Evolutionary conservation across 768 basidiomycete genomes (phyloP), one percentile per base, ranked within the genome.

Genomic region (Mycena sanguinolenta): DNA sequence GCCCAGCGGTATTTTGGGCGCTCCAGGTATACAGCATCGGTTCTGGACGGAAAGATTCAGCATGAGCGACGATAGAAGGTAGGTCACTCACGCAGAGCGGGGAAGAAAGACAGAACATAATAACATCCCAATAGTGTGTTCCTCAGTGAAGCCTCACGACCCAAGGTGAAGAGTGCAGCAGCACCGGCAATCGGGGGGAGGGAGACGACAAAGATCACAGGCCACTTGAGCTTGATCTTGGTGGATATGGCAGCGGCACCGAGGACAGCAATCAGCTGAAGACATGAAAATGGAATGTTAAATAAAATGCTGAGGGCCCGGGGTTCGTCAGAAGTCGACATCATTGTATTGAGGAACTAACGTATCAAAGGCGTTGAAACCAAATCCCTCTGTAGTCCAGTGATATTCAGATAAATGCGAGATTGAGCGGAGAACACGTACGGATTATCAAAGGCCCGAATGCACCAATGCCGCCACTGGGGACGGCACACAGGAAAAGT

Each of bases 391-490:
- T 78, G 66, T 50, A 7, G 44, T 8, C 8, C 21, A n/a, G 27
- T 55, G 14, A 58, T 21, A 59, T 32, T 34, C 27, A 27, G 32
- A 12, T 13, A 23, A 17, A 54, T 36, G 10, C 7, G 16, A 28
- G 14, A 7, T 54, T 61, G 17, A 17, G 46, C 17, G 46, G 46
- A 39, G 32, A 66, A 19, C 79, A 4, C 78, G 30, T 58, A 82
- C 82, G 69, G 84, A 85, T 82, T 65, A 86, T 84, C 39, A 86
- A 77, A 38, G 84, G 84, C 2, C 86, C 85, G 65, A 86, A 85
- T 17, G 82, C 78, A 14, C 80, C 72, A 55, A 85, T 84, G 10
- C 85, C 84, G 9, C 84, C 85, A 25, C 82, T 79, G 5, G 77
- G 30, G 58, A 82, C 82, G 69, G 84, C 83, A 77, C 83, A 83